These are phyloP conservation scores for Miscanthus lutarioriparius DNA, from an alignment of 176 grass and related monocot species.

Conservation along the genomic window DNA sequence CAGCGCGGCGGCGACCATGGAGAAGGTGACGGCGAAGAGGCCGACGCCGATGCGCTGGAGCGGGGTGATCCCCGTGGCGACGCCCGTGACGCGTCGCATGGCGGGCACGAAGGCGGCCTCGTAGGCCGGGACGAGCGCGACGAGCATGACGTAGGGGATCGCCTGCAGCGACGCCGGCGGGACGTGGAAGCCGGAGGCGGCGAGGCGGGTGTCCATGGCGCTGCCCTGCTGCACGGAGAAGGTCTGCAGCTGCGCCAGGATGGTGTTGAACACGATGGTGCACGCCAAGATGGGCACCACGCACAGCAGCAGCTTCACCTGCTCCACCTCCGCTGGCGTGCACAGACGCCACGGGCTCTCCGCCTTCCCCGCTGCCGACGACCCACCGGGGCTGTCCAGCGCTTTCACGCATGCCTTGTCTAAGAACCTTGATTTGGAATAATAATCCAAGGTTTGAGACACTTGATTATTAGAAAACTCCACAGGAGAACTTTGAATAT, in stretches of 20 bases:
- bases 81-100: slow-evolving; percentile 59
- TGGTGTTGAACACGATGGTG: slow-evolving; percentile 91
- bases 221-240: slow-evolving; percentile 85
- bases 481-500: too few relatives aligned
- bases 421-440: slow-evolving; percentile 56
- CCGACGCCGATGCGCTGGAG: slow-evolving; percentile 83
- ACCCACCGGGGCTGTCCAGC: slow-evolving; percentile 33
- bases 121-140: slow-evolving; percentile 64
- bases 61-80: slow-evolving; percentile 64
- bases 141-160: slow-evolving; percentile 69
- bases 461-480: background rate
- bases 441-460: background rate
- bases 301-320: slow-evolving; percentile 78
- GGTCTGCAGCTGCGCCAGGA: slow-evolving; percentile 84
- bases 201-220: slow-evolving; percentile 63
- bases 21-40: slow-evolving; percentile 80
- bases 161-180: slow-evolving; percentile 82
- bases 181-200: slow-evolving; percentile 43
- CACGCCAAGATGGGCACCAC: slow-evolving; percentile 83
- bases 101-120: slow-evolving; percentile 64
- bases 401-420: slow-evolving; percentile 79
- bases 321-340: slow-evolving; percentile 66
- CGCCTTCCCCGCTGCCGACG: too few relatives aligned
- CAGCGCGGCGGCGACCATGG: slow-evolving; percentile 75
- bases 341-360: slow-evolving; percentile 71